A percentile compares a stretch with the other conserved stretches of the same genome.
phyloP scores from a whole-genome alignment of 1,284 basidiomycete genomes.

The Neolentinus lepideus region DNA sequence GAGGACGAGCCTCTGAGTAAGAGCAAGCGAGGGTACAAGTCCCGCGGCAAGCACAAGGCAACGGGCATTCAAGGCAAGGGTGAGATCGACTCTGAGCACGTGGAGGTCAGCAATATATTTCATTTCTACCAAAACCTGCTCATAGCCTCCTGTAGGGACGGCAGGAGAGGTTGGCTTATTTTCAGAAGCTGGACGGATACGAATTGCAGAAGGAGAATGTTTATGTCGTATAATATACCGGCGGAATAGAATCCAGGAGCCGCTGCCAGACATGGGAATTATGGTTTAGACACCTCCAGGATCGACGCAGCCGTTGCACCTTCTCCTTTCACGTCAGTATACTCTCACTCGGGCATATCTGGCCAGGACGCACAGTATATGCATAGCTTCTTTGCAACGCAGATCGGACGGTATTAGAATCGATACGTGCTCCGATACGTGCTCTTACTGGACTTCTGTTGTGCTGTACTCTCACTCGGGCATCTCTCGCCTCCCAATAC shows the following conservation, averaged over 20 bases:
- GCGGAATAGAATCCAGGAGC: not conserved
- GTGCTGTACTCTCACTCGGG: too few relatives aligned
- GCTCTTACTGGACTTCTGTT: too few relatives aligned
- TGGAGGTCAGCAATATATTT: not conserved
- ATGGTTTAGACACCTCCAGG: too few relatives aligned
- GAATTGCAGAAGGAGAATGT: conserved; percentile 1
- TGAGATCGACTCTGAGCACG: not conserved
- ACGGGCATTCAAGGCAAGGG: not conserved
- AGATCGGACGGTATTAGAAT: too few relatives aligned
- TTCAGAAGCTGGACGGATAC: not conserved
- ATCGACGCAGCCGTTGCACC: too few relatives aligned
- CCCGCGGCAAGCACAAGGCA: not conserved
- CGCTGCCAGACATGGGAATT: too few relatives aligned
- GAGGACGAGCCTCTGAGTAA: not conserved
- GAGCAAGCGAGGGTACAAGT: not conserved
- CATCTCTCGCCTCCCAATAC: too few relatives aligned
- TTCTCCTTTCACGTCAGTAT: too few relatives aligned
- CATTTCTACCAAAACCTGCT: not conserved
- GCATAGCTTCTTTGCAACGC: too few relatives aligned
- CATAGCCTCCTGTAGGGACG: not conserved
- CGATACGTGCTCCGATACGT: too few relatives aligned
- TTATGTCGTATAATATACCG: not conserved
- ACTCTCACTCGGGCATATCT: too few relatives aligned
- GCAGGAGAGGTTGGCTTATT: not conserved
- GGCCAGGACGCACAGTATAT: too few relatives aligned